Conservation (phyloP, 257 asterid genomes). For the Nicotiana tomentosiformis region DNA sequence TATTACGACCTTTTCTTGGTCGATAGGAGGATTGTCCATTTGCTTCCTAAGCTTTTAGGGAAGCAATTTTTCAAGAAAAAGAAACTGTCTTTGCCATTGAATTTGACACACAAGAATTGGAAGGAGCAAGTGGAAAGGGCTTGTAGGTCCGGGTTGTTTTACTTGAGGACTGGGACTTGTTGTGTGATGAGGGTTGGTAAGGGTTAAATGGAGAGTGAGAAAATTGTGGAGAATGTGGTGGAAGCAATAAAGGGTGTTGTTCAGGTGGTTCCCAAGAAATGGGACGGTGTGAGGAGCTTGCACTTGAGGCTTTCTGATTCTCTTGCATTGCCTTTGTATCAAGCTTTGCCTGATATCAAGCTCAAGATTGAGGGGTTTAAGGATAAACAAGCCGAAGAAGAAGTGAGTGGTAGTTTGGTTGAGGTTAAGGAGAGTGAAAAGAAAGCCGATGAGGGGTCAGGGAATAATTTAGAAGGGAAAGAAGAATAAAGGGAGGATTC, state of each 20-base stretch:
- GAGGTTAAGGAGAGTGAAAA: conserved; percentile 22
- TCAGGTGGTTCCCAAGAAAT: conserved; percentile 47
- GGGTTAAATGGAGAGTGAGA: conserved; percentile 50
- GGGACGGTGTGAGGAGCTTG: conserved; percentile 85
- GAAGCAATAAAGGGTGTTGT: conserved; percentile 49
- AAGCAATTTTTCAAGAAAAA: conserved; percentile 71
- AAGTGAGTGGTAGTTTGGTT: conserved; percentile 21
- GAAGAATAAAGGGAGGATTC: conserved; percentile 71
- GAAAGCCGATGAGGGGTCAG: conserved; percentile 7
- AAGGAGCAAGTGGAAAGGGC: conserved; percentile 70
- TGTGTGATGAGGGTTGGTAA: conserved; percentile 71
- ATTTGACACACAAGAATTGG: conserved; percentile 57
- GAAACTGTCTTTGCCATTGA: conserved; percentile 83
- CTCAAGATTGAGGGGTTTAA: conserved; percentile 56
- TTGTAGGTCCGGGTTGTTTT: conserved; percentile 51
- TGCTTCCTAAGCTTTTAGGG: conserved; percentile 84
- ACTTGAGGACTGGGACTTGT: conserved; percentile 67
- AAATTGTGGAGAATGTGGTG: conserved; percentile 54
- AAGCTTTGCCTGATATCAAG: conserved; percentile 75
- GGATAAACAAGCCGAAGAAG: conserved; percentile 16
- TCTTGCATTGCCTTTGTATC: conserved; percentile 72
- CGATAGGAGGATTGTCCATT: conserved; percentile 71
- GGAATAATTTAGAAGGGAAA: conserved; percentile 14
- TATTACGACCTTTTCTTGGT: conserved; percentile 70
- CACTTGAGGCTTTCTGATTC: conserved; percentile 73